Evolutionary conservation across 2,329 filamentous ascomycete species (phyloP).

Genomic region (Penicillium sp.): DNA sequence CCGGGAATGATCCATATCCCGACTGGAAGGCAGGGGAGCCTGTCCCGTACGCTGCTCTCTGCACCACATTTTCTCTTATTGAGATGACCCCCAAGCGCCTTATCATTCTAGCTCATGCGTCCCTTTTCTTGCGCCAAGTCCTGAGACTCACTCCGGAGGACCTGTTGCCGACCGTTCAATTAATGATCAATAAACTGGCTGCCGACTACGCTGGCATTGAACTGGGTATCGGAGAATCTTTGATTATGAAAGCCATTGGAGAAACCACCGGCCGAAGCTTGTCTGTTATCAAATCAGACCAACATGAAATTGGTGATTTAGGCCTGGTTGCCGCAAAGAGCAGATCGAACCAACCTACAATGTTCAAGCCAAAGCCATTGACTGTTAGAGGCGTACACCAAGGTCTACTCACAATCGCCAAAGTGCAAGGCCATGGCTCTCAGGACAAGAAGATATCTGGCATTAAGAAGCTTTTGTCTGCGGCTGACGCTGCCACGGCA

Average conservation of each 20-base stretch:
- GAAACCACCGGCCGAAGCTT: slow-evolving; percentile 87
- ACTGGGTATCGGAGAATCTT: slow-evolving; percentile 93
- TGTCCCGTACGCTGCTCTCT: slow-evolving; percentile 91
- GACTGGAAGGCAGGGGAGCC: slow-evolving; percentile 89
- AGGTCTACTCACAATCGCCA: slow-evolving; percentile 83
- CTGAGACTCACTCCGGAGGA: slow-evolving; percentile 84
- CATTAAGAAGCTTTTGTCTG: slow-evolving; percentile 94
- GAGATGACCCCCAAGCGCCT: slow-evolving; percentile 93
- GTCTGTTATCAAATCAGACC: slow-evolving; percentile 87
- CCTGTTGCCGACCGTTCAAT: slow-evolving; percentile 77
- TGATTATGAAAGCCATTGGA: slow-evolving; percentile 98
- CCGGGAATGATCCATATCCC: slow-evolving; percentile 76
- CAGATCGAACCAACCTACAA: slow-evolving; percentile 88
- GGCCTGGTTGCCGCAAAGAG: slow-evolving; percentile 94
- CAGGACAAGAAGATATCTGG: slow-evolving; percentile 87
- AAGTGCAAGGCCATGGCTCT: slow-evolving; percentile 76
- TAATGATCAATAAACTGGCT: slow-evolving; percentile 98
- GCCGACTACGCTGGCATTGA: slow-evolving; percentile 96
- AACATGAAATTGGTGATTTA: slow-evolving; percentile 93
- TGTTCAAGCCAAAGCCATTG: slow-evolving; percentile 94
- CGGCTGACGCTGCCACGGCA: slow-evolving; percentile 69
- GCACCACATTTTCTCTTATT: slow-evolving; percentile 88
- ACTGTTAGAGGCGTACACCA: slow-evolving; percentile 84
- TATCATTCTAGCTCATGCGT: slow-evolving; percentile 82
- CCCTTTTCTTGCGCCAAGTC: slow-evolving; percentile 90